Base-by-base conservation (phyloP, 306 rosid genomes). In the Prinsepia uniflora region DNA sequence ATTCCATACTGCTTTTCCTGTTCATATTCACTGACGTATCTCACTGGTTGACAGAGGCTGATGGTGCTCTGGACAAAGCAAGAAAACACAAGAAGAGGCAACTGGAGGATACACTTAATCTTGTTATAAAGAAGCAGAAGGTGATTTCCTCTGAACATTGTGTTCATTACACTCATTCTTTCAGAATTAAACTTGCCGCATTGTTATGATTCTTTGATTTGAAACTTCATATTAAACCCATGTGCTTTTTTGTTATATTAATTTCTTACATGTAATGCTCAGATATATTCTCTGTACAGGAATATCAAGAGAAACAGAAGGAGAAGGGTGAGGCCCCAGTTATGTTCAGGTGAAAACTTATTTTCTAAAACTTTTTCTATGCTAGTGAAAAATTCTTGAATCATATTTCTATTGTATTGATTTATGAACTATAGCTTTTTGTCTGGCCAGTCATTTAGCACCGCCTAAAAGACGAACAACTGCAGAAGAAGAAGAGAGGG, bases 41-140 rank as follows among this genome's bases (percentile, higher is more conserved):
- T 44, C 52, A 74, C 44, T 75, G 71, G 71, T 79, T 81, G 56
- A 48, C 89, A 95, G 99, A 95, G 90, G 99, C 99, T 75, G 99
- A 95, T 82, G 99, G 99, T 24, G 97, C 99, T 74, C 81, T 95
- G 74, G 99, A 95, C 81, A 95, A 95, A 79, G 97, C 99, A 76
- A 89, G 99, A 79, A 95, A 95, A 75, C 99, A 95, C 83, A 95
- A 91, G 90, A 95, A 91, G 86, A 83, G 99, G 75, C 99, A 95
- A 68, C 90, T 95, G 53, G 93, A 91, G 72, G 99, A 95, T 79
- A 87, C 99, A 56, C 96, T 91, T 36, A 89, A 86, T 71, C 96
- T 91, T 86, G 99, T 95, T 54, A 0, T 95, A 39, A 95, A 95
- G 82, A 95, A 91, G 83, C 85, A 96, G 83, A 91, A 74, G 99